Evolutionary conservation across 768 basidiomycete genomes (phyloP).

Genomic region (Stropharia rugosoannulata): DNA sequence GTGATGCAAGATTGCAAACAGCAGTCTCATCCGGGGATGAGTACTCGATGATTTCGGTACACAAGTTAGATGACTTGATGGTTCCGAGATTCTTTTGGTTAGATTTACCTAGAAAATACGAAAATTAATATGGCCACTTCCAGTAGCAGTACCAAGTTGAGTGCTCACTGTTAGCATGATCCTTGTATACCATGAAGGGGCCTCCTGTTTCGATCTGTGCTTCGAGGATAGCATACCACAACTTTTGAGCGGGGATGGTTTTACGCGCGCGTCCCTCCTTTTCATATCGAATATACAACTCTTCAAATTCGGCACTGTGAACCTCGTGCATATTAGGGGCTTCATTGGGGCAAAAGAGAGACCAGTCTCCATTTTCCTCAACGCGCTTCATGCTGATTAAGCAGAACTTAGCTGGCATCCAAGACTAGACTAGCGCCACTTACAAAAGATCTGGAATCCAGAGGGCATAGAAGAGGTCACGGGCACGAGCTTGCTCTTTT

Average conservation of each 20-base stretch:
- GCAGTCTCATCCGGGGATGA: constrained; percentile 96
- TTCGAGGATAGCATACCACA: constrained; percentile 97
- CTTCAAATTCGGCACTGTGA: constrained; percentile 87
- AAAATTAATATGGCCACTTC: not conserved
- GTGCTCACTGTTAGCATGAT: constrained; percentile 82
- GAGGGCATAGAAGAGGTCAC: constrained; percentile 96
- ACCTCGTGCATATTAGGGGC: constrained; percentile 89
- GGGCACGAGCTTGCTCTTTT: constrained; percentile 94
- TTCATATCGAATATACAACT: constrained; percentile 84
- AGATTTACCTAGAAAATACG: constrained; percentile 68
- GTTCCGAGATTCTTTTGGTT: constrained; percentile 98
- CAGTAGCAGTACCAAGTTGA: not conserved
- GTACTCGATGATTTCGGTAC: constrained; percentile 99
- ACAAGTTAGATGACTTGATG: constrained; percentile 98
- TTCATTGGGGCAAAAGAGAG: constrained; percentile 97
- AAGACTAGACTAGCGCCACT: constrained; percentile 22
- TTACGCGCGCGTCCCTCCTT: constrained; percentile 84
- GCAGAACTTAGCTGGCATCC: not conserved
- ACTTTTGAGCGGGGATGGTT: constrained; percentile 90
- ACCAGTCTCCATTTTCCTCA: constrained; percentile 87
- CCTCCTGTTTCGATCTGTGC: constrained; percentile 97
- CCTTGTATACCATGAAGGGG: constrained; percentile 99
- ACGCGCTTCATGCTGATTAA: constrained; percentile 89
- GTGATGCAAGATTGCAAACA: constrained; percentile 97
- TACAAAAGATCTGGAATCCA: constrained; percentile 98